These are phyloP conservation scores for Corylus americana DNA, from an alignment of 306 rosid species.

Conservation along the genomic window DNA sequence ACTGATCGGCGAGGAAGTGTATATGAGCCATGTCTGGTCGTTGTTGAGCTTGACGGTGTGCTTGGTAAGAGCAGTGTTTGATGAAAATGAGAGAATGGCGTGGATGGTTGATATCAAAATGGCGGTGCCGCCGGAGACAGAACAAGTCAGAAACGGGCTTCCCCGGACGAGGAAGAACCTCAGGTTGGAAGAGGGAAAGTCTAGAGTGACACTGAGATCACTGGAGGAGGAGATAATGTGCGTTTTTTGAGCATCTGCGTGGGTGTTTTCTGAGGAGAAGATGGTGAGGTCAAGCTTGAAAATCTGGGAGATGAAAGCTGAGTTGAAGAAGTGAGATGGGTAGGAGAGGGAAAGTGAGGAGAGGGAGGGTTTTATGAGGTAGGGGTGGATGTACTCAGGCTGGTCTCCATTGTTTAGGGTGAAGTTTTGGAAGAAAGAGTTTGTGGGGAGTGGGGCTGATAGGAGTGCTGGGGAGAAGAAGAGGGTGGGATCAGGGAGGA, in stretches of 20 bases:
- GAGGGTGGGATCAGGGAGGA: constrained; percentile 71
- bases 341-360: constrained; percentile 65
- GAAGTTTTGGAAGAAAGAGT: constrained; percentile 89
- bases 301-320: constrained; percentile 52
- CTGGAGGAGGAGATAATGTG: constrained; percentile 66
- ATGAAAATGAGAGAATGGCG: constrained; percentile 53
- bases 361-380: constrained; percentile 59
- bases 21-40: constrained; percentile 80
- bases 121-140: constrained; percentile 39
- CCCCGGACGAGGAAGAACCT: constrained; percentile 76
- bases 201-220: constrained; percentile 78
- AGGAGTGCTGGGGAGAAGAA: no score
- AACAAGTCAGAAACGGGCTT: constrained; percentile 66
- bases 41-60: constrained; percentile 60
- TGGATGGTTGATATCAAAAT: constrained; percentile 31
- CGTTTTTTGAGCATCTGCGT: constrained; percentile 26
- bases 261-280: constrained; percentile 34
- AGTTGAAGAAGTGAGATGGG: constrained; percentile 50
- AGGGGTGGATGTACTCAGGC: constrained; percentile 85
- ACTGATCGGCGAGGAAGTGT: constrained; percentile 55
- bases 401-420: constrained; percentile 74
- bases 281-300: constrained; percentile 68
- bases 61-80: constrained; percentile 50
- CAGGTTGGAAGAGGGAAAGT: constrained; percentile 68
- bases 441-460: constrained; percentile 45